Evolutionary conservation across 2,329 filamentous ascomycete species (phyloP).

Genomic region (Neofusicoccum laricinum): DNA sequence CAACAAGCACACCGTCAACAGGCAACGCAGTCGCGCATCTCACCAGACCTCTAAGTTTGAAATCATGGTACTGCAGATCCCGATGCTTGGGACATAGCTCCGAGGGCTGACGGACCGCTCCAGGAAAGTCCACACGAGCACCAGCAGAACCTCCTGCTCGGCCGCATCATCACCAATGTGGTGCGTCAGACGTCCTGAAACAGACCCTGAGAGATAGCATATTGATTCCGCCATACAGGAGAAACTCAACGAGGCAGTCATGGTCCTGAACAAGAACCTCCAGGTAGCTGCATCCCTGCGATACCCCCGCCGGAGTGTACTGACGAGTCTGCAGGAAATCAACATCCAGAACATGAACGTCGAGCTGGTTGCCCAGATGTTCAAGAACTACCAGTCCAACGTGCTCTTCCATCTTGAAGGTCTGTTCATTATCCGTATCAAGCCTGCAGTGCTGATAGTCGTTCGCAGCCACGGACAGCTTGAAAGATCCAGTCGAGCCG

Average conservation of each 20-base stretch:
- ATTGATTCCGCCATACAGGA: constrained; percentile 58
- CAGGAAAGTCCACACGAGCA: constrained; percentile 96
- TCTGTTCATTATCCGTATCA: constrained; percentile 39
- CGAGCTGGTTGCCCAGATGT: constrained; percentile 97
- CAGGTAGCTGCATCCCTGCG: constrained; percentile 54
- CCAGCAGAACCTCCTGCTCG: constrained; percentile 89
- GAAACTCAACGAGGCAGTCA: constrained; percentile 92
- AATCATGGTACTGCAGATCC: constrained; percentile 27
- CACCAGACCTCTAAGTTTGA: constrained; percentile 10
- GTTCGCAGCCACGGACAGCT: constrained; percentile 70
- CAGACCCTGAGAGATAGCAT: background rate
- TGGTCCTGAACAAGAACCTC: constrained; percentile 88
- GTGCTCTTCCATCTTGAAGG: constrained; percentile 97
- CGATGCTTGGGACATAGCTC: background rate
- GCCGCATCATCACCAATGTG: constrained; percentile 95
- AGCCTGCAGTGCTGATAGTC: background rate
- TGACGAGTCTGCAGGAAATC: constrained; percentile 66
- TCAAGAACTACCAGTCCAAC: constrained; percentile 99
- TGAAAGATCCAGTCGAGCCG: constrained; percentile 67
- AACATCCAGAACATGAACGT: constrained; percentile 99
- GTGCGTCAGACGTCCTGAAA: constrained; percentile 55
- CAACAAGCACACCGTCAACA: constrained; percentile 9
- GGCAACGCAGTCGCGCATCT: background rate
- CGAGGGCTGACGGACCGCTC: background rate
- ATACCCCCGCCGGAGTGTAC: background rate